Base-by-base conservation (phyloP, 2,329 filamentous ascomycete genomes). In the Alternaria atra region DNA sequence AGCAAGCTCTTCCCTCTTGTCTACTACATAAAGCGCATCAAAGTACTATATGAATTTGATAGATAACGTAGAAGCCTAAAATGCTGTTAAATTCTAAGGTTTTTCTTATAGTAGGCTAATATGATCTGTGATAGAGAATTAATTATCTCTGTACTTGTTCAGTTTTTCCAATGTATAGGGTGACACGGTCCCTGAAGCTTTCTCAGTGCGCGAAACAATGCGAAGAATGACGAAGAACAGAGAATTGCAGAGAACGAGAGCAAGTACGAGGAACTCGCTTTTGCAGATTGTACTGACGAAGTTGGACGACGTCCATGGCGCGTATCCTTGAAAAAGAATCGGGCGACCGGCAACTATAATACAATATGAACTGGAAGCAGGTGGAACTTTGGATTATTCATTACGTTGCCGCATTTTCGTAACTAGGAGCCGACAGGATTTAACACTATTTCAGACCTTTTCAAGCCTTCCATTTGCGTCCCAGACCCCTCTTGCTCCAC, bases 401-500 rank as follows among this genome's bases (percentile, higher is more conserved):
- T 35, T 50, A 50, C 20, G 15, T 50, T 35, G 30, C 27, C 13
- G 32, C 30, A 15, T 50, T 35, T 6, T 50, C 9, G 20, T 15
- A 17, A 46, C 15, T 17, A 46, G n/a, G 12, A 10, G 10, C 17
- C 6, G 32, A 30, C 25, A 6, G 5, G 9, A 37, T 46, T 46
- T 3, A 4, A 37, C 13, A 25, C 8, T 4, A 50, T 7, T 5
- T 17, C 5, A 25, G 23, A 35, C 20, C 32, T 29, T 7, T 30
- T 54, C 13, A 61, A 66, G 6, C 47, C 47, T 42, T 37, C 64
- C 63, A 70, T 43, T 42, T 66, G 61, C 53, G 65, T 58, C 63
- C 64, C 43, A 66, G 37, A 2, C 48, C 63, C 66, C 63, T 72
- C 77, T 78, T 81, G 66, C 79, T 81, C 83, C 83, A 85, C 67